Base-by-base conservation (phyloP, 176 grass and related monocot genomes). In the Poa pratensis region DNA sequence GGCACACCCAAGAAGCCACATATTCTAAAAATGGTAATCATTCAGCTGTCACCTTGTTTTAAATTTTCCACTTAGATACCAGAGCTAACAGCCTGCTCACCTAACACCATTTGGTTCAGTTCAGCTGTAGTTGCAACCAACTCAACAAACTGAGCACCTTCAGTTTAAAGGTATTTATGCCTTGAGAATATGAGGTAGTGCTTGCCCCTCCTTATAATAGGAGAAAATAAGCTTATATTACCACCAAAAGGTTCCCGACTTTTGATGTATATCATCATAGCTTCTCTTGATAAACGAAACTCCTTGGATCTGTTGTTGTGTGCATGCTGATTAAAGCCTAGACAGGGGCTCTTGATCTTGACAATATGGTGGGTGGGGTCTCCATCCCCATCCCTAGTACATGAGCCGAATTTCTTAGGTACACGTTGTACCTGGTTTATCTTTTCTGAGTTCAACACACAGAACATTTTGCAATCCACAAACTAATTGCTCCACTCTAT, bases 61-160 rank as follows among this genome's bases (percentile, higher is more conserved):
- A 50, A 3, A 13, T 26, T 11, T 73, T 75, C 4, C 34, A 17
- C 13, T 78, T 3, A 15, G 66, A 72, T 64, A 51, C 17, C 15
- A 17, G 22, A 71, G 19, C 23, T 45, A 66, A 80, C 80, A 68
- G 66, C 28, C n/a, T 83, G 42, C 75, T 20, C 18, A 61, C 77
- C 51, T 51, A 89, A 80, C 64, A 9, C 70, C 35, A 77, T 82
- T 48, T 30, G 50, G 4, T 82, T 82, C 48, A 77, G 51, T 76
- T 89, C 39, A 82, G 76, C 72, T 70, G 50, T 63, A 78, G 23
- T 48, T 78, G 60, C 59, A 86, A 88, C 62, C 30, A 82, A 53
- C 63, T 18, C 63, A 35, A 30, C 61, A 5, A 64, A 64, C 42
- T 9, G 30, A n/a, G 30, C 72, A 11, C 30, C 73, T 46, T 71